Evolutionary conservation across 208 protist genomes (phyloP), one percentile per base, ranked within the genome.

Genomic region (Leishmania martiniquensis): DNA sequence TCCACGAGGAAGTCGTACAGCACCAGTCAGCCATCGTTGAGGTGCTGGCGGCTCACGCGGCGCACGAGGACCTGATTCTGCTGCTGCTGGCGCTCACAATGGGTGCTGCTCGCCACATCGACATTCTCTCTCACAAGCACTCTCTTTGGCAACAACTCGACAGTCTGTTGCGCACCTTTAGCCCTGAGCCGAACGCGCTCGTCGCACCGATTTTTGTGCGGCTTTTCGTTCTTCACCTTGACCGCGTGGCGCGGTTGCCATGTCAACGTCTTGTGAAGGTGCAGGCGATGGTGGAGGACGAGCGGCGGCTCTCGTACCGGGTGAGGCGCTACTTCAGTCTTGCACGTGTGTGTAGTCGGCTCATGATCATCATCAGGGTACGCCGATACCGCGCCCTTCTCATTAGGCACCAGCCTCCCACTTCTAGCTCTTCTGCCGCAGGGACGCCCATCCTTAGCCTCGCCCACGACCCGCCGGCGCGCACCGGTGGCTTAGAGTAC

Each of bases 151-250:
- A 88, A 66, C 93, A 97, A 75, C 83, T 97, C 13, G 86, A 93
- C 75, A 83, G 84, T 51, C 74, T 90, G 9, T 82, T 94, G 54
- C 83, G 62, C 62, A 86, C 86, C 69, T 87, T 85, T 62, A 81
- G 77, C 44, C 68, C 83, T 0, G 80, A 87, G 49, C 82, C 82
- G 1, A 88, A 93, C 79, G 44, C 78, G 13, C 75, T 92, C 3
- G 83, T 93, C 39, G 84, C 90, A 32, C 91, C 93, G 2, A 91
- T 97, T 65, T 93, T 94, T 65, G 78, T 89, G 4, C 90, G 89
- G 69, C 70, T 94, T 12, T 85, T 95, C 54, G 75, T 87, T 9
- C 54, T 87, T 9, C 86, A 97, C 69, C 68, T 95, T 12, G 75
- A 88, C 39, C 79, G 78, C 15, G 77, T 85, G 4, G 75, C 92